Evolutionary conservation across 1,139 yeast genomes (phyloP).

Genomic region (Spathaspora sp.): DNA sequence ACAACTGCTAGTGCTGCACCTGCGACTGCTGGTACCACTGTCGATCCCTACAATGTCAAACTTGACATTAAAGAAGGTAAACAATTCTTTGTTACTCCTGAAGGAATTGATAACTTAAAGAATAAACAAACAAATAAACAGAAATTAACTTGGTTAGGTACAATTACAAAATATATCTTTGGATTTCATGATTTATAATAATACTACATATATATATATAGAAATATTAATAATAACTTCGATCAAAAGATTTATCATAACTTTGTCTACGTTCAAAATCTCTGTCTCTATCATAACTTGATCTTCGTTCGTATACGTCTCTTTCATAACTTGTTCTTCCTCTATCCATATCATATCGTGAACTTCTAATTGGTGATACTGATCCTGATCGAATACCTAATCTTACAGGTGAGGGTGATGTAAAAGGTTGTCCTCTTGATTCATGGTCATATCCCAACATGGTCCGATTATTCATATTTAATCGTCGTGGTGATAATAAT

Average conservation of each 20-base stretch:
- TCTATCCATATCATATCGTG: no score
- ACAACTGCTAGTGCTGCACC: not conserved
- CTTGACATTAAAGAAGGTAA: slow-evolving; percentile 45
- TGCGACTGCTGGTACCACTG: no score
- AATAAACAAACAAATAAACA: slow-evolving; percentile 21
- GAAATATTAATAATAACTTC: not conserved
- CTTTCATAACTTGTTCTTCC: slow-evolving; percentile 8
- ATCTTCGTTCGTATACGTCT: not conserved
- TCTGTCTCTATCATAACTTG: not conserved
- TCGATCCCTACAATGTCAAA: slow-evolving; percentile 20
- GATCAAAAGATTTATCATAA: not conserved
- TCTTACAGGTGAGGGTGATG: slow-evolving; percentile 11
- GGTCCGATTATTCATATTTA: slow-evolving; percentile 4
- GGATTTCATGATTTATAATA: slow-evolving; percentile 45
- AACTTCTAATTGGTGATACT: slow-evolving; percentile 3
- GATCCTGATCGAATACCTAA: slow-evolving; percentile 1
- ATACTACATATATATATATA: slow-evolving; percentile 5
- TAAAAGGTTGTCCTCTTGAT: slow-evolving; percentile 4
- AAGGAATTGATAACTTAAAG: slow-evolving; percentile 17
- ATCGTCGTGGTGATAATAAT: not conserved
- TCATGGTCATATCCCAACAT: slow-evolving; percentile 2
- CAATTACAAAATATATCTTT: slow-evolving; percentile 38
- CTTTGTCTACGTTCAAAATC: not conserved
- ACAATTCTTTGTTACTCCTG: slow-evolving; percentile 35
- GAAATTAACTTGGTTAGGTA: slow-evolving; percentile 36